Percentiles rank a stretch among this genome's conserved stretches.
Evolutionary conservation across 2,329 filamentous ascomycete genomes (phyloP).

Genomic region (Alternaria triticimaculans): DNA sequence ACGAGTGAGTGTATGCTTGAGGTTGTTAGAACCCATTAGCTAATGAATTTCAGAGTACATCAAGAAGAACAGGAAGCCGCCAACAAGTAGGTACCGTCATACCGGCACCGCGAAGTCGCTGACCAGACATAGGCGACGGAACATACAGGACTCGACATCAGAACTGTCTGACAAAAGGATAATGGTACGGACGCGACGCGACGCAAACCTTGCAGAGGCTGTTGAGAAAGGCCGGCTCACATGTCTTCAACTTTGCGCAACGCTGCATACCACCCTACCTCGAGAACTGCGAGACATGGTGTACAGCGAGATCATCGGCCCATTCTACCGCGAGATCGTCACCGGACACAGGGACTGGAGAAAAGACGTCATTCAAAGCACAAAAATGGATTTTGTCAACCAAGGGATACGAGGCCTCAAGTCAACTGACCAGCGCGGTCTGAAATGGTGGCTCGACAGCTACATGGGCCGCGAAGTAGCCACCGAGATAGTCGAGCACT

Average conservation of each 20-base stretch:
- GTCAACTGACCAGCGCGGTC: not conserved
- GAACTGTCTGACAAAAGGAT: too few relatives aligned
- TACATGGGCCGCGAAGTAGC: not conserved
- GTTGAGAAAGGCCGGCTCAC: not conserved
- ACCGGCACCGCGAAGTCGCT: not conserved
- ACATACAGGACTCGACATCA: not conserved
- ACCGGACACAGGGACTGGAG: not conserved
- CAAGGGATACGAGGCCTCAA: not conserved
- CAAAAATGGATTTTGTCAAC: not conserved
- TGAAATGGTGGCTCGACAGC: not conserved
- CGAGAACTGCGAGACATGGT: not conserved
- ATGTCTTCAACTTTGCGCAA: not conserved
- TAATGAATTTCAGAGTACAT: not conserved
- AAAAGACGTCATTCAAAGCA: not conserved
- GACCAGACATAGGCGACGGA: not conserved
- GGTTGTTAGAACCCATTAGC: not conserved
- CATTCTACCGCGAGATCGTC: not conserved
- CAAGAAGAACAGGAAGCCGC: not conserved
- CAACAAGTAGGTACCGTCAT: not conserved
- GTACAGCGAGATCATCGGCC: not conserved
- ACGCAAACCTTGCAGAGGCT: not conserved
- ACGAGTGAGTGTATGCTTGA: not conserved
- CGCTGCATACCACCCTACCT: not conserved
- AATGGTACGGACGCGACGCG: not conserved
- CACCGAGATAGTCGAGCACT: not conserved